phyloP scores from a whole-genome alignment of 352 stramenopile genomes.

The Phytophthora gonapodyides region DNA sequence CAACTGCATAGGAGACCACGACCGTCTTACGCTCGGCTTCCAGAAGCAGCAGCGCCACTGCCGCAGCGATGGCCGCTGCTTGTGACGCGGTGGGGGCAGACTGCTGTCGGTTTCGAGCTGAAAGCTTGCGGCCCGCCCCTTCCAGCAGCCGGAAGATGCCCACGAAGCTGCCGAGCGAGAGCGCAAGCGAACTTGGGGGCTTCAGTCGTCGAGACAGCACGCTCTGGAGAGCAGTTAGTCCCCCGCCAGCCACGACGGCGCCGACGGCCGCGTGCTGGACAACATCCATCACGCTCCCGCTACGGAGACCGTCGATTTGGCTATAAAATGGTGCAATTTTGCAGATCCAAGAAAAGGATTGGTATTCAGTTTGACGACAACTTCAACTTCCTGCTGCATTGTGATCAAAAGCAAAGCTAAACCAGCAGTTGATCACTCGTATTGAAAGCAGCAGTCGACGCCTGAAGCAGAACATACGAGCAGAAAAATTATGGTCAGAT shows the following conservation, averaged over 20 bases:
- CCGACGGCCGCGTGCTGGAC: conserved; percentile 47
- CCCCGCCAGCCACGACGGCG: conserved; percentile 39
- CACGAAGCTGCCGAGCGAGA: conserved; percentile 60
- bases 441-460: too few species aligned
- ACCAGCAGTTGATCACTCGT: too few species aligned
- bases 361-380: conserved; percentile 1
- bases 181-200: conserved; percentile 49
- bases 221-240: conserved; percentile 39
- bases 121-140: conserved; percentile 27
- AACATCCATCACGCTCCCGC: conserved; percentile 29
- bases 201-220: conserved; percentile 46
- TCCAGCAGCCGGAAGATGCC: conserved; percentile 65
- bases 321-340: conserved; percentile 10
- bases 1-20: conserved; percentile 53
- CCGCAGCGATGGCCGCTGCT: conserved; percentile 42
- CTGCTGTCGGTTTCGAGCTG: conserved; percentile 16
- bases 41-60: conserved; percentile 46
- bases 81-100: conserved; percentile 29
- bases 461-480: too few species aligned
- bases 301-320: conserved; percentile 4
- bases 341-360: conserved; percentile 18
- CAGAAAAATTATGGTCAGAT: too few species aligned
- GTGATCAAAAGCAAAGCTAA: too few species aligned
- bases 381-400: too few species aligned
- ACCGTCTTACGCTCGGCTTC: conserved; percentile 53